phyloP scores from a whole-genome alignment of 192 early-diverging fungal species.

The Kickxella alabastrina region DNA sequence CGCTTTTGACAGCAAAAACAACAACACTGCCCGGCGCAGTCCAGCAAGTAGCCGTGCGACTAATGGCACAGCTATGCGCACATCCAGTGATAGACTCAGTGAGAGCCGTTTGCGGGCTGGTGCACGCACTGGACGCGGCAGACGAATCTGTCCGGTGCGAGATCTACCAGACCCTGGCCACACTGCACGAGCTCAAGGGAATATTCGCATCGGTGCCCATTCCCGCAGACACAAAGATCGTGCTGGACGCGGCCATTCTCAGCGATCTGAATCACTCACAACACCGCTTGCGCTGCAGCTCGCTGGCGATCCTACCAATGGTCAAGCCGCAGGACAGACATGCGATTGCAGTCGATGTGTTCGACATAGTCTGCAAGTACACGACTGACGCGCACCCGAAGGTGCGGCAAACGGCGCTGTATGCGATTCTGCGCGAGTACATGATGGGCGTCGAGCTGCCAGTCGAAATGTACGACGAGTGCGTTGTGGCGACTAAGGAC shows the following conservation, averaged over 20 bases:
- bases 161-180: conserved; percentile 31
- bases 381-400: conserved; percentile 37
- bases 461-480: conserved; percentile 58
- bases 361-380: conserved; percentile 34
- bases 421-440: conserved; percentile 28
- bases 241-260: conserved; percentile 8
- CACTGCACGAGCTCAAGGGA: conserved; percentile 34
- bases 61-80: conserved; percentile 24
- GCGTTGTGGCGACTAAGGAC: conserved; percentile 62
- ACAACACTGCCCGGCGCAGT: conserved; percentile 8
- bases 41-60: conserved; percentile 32
- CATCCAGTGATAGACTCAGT: conserved; percentile 28
- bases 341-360: conserved; percentile 1
- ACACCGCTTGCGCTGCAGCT: conserved; percentile 42
- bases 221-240: neutral
- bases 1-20: conserved; percentile 5
- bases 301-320: conserved; percentile 18
- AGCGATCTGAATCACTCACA: conserved; percentile 39
- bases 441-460: conserved; percentile 19
- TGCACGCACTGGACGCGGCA: conserved; percentile 7
- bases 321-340: neutral
- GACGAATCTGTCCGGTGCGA: conserved; percentile 37
- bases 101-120: neutral
- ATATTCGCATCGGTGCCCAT: conserved; percentile 4
- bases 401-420: conserved; percentile 33